Conservation (phyloP, 805 yeast genomes). For the Yarrowia keelungensis region DNA sequence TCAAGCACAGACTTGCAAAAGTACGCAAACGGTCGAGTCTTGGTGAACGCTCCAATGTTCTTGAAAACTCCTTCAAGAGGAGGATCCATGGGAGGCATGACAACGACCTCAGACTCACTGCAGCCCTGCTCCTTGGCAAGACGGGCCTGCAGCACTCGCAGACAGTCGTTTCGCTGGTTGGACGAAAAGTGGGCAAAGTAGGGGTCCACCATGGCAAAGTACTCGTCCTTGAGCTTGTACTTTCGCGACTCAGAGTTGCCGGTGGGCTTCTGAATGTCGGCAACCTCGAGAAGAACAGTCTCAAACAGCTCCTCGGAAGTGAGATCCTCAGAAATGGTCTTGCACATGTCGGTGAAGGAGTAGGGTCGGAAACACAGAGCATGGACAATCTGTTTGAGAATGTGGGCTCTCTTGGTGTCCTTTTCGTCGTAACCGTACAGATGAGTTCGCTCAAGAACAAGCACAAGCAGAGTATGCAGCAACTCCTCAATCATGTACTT, state of each 20-base stretch:
- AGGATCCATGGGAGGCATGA: conserved; percentile 59
- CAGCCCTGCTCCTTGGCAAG: conserved; percentile 53
- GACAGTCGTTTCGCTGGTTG: conserved; percentile 85
- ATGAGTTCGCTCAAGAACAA: conserved; percentile 71
- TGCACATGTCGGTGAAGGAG: conserved; percentile 72
- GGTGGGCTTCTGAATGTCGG: conserved; percentile 68
- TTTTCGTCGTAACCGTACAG: conserved; percentile 58
- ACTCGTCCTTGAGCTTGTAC: conserved; percentile 69
- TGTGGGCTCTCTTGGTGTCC: conserved; percentile 58
- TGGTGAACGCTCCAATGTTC: conserved; percentile 46
- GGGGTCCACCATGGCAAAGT: conserved; percentile 70
- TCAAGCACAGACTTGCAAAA: conserved; percentile 40
- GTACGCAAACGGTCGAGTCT: conserved; percentile 30
- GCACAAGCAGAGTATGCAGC: conserved; percentile 66
- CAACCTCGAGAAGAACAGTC: conserved; percentile 60
- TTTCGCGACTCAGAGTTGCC: conserved; percentile 65
- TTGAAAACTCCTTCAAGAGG: conserved; percentile 66
- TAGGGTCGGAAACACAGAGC: conserved; percentile 76
- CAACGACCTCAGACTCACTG: conserved; percentile 58
- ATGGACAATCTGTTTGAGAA: conserved; percentile 79
- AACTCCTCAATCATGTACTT: conserved; percentile 82
- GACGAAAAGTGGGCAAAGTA: conserved; percentile 79
- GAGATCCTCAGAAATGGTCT: conserved; percentile 77
- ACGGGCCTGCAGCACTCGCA: conserved; percentile 62
- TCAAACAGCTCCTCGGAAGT: conserved; percentile 77